Percentiles rank a stretch among this genome's conserved stretches.
Conservation (phyloP, 2,329 filamentous ascomycete genomes). For the Pseudopyrenochaeta lycopersici region DNA sequence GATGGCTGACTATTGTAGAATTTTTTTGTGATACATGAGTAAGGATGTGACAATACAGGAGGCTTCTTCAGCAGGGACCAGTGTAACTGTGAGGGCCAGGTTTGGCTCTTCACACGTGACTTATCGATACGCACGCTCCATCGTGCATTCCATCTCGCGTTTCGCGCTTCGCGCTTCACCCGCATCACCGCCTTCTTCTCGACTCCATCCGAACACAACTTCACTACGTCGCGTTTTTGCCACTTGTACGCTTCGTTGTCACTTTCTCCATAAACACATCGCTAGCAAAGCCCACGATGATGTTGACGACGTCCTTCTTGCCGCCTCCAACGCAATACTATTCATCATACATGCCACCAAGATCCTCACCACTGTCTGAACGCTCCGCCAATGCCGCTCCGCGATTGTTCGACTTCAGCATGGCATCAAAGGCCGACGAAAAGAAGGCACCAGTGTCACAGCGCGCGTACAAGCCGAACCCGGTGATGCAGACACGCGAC, state of each 20-base stretch:
- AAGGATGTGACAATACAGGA: no score
- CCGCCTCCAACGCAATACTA: slow-evolving; percentile 33
- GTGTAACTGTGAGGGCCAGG: no score
- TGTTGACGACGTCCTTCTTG: slow-evolving; percentile 40
- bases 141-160: slow-evolving; percentile 5
- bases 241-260: neutral
- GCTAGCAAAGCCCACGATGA: slow-evolving; percentile 21
- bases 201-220: slow-evolving; percentile 6
- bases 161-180: slow-evolving; percentile 15
- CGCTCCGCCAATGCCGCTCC: slow-evolving; percentile 50
- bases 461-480: slow-evolving; percentile 67
- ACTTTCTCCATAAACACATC: neutral
- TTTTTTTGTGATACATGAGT: no score
- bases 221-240: neutral
- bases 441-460: slow-evolving; percentile 29
- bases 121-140: slow-evolving; percentile 17
- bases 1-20: no score
- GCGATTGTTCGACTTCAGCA: slow-evolving; percentile 38
- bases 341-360: slow-evolving; percentile 39
- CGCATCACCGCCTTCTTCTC: slow-evolving; percentile 13
- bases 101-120: no score
- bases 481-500: slow-evolving; percentile 67
- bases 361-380: slow-evolving; percentile 57
- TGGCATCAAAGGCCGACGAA: slow-evolving; percentile 29
- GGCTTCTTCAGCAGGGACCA: no score